Evolutionary conservation across 2,329 filamentous ascomycete genomes (phyloP).

Genomic region (Bertia moriformis): DNA sequence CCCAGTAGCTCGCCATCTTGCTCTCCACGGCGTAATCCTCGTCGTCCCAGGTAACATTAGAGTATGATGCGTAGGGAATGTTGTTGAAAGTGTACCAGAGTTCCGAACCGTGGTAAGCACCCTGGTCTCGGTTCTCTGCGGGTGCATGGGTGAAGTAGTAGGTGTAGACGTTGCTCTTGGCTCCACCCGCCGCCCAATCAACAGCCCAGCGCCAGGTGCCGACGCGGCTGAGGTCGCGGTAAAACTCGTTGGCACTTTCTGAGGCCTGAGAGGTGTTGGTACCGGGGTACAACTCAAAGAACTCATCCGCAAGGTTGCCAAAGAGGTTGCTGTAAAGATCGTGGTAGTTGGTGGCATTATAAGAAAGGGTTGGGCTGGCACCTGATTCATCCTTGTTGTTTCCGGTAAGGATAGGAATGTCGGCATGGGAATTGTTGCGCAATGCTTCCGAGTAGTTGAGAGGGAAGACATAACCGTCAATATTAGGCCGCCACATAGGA

Average conservation of each 20-base stretch:
- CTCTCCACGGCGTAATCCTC: slow-evolving; percentile 11
- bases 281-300: slow-evolving; percentile 11
- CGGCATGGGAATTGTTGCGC: slow-evolving; percentile 5
- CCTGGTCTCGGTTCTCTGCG: slow-evolving; percentile 6
- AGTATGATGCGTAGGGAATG: slow-evolving; percentile 9
- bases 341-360: slow-evolving; percentile 6
- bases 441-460: slow-evolving; percentile 9
- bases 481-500: too few relatives aligned
- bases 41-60: slow-evolving; percentile 10
- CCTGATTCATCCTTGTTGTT: slow-evolving; percentile 13
- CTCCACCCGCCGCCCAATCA: slow-evolving; percentile 10
- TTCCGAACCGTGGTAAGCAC: slow-evolving; percentile 14
- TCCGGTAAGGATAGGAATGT: slow-evolving; percentile 14
- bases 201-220: slow-evolving; percentile 11
- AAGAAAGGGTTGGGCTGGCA: slow-evolving; percentile 3
- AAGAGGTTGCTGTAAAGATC: slow-evolving; percentile 8
- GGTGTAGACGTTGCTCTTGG: slow-evolving; percentile 10
- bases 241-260: slow-evolving; percentile 9
- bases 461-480: slow-evolving; percentile 13
- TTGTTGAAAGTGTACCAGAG: slow-evolving; percentile 16
- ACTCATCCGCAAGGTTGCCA: slow-evolving; percentile 5
- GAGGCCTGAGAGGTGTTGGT: slow-evolving; percentile 7
- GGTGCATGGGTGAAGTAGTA: slow-evolving; percentile 15
- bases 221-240: slow-evolving; percentile 9
- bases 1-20: slow-evolving; percentile 7